phyloP scores from a whole-genome alignment of 2,329 filamentous ascomycete species.

The Talaromyces sp. region DNA sequence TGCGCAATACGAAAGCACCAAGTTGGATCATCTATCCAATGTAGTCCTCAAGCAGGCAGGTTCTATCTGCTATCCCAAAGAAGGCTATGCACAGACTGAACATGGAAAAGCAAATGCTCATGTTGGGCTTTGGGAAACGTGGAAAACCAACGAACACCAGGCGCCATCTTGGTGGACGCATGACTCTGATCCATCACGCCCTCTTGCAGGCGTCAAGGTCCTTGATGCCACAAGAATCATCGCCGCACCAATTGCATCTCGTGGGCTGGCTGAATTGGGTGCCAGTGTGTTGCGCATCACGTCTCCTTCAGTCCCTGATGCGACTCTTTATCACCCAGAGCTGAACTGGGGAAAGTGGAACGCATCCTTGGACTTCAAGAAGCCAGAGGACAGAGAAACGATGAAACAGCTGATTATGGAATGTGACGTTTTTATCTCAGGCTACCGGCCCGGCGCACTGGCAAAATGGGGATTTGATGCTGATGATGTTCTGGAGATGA shows the following conservation, averaged over 20 bases:
- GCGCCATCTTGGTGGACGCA: conserved; percentile 45
- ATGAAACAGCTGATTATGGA: conserved; percentile 3
- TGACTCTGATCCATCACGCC: conserved; percentile 37
- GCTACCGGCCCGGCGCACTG: conserved; percentile 7
- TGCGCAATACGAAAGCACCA: conserved; percentile 4
- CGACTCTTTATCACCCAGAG: conserved; percentile 12
- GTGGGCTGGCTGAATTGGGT: conserved; percentile 47
- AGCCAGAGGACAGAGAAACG: conserved; percentile 4
- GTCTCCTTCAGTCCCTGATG: conserved; percentile 8
- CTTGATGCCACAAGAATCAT: conserved; percentile 52
- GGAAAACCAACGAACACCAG: conserved; percentile 18
- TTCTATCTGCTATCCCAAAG: conserved; percentile 1
- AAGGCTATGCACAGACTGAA: conserved; percentile 7
- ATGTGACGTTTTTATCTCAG: conserved; percentile 9
- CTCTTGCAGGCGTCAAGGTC: conserved; percentile 50
- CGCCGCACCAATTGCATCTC: conserved; percentile 48
- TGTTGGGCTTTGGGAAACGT: conserved; percentile 12
- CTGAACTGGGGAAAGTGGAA: conserved; percentile 16
- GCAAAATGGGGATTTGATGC: conserved; percentile 13
- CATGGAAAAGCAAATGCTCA: conserved; percentile 12
- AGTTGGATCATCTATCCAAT: conserved; percentile 6
- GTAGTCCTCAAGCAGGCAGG: neutral
- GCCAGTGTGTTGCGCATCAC: conserved; percentile 30
- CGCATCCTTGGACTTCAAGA: conserved; percentile 6
- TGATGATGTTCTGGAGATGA: conserved; percentile 11